Evolutionary conservation across 2,329 filamentous ascomycete genomes (phyloP), one percentile per base, ranked within the genome.

Genomic region (Clonostachys solani): DNA sequence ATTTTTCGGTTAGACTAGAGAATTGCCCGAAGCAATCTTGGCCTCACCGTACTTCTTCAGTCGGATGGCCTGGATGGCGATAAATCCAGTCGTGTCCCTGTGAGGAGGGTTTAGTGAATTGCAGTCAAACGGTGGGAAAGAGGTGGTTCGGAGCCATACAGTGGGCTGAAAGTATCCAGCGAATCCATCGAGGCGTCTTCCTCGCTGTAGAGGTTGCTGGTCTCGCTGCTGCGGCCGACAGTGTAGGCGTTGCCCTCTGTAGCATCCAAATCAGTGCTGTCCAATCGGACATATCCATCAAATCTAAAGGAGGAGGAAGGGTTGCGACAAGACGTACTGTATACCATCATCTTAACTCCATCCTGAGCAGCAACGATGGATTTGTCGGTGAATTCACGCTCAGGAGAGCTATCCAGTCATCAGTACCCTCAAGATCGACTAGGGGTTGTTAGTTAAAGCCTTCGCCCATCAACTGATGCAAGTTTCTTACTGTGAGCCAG

Each of bases 1-100:
- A 10, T 29, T 10, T 29, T 29, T 29, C 10, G 1, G 10, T 29
- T 29, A 29, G 10, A 29, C 10, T 8, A 58, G 82, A 55, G 50
- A 75, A 66, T 69, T 52, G 47, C 61, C 61, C 35, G 65, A 54
- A 54, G 56, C 55, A 43, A 61, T 61, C 60, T 65, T 67, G 42
- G 50, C 46, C 29, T 23, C 50, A 23, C 61, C 60, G 33, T 65
- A 64, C 56, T 69, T 84, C 68, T 82, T 71, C 44, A 86, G 68
- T 41, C 80, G 74, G 54, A 87, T 86, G 53, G 80, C 80, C 60
- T 92, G 76, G 56, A 90, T 84, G 46, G 75, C 77, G 60, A 92
- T 83, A 61, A 85, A 84, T 23, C 75, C 75, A 12, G 60, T 77
- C 54, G 82, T 81, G 62, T 90, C 86, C 84, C 88, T 87, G 54